These are phyloP conservation scores for Rutstroemia sp. DNA, from an alignment of 2,329 filamentous ascomycete genomes.

Conservation along the genomic window DNA sequence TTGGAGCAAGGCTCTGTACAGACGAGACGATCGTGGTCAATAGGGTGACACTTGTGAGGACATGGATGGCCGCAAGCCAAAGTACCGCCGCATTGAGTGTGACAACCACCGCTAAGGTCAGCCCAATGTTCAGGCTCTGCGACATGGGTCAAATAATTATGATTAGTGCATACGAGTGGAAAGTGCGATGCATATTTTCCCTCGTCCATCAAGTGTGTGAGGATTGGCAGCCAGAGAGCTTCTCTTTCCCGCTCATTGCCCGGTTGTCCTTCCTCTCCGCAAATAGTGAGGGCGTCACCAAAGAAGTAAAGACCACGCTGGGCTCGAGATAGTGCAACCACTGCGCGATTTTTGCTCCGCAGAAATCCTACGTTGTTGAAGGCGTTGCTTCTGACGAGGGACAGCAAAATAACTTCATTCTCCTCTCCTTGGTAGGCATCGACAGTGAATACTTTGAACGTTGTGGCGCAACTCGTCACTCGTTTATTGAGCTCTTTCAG, in stretches of 20 bases:
- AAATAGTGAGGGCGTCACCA: slow-evolving; percentile 56
- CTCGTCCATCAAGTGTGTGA: slow-evolving; percentile 35
- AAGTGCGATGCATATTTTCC: slow-evolving; percentile 34
- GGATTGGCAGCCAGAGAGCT: slow-evolving; percentile 28
- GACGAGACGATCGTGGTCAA: slow-evolving; percentile 19
- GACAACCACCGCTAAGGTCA: slow-evolving; percentile 45
- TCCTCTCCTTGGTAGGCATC: slow-evolving; percentile 91
- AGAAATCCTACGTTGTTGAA: slow-evolving; percentile 63
- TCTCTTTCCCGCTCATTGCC: slow-evolving; percentile 17
- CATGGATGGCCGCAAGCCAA: slow-evolving; percentile 28
- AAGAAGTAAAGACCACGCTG: slow-evolving; percentile 78
- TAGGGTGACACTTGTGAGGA: slow-evolving; percentile 24
- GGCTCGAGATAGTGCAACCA: slow-evolving; percentile 60
- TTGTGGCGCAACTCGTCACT: slow-evolving; percentile 30
- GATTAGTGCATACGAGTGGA: slow-evolving; percentile 56
- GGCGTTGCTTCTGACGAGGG: slow-evolving; percentile 65
- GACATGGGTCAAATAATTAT: slow-evolving; percentile 45
- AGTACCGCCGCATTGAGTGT: slow-evolving; percentile 35
- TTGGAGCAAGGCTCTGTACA: slow-evolving; percentile 22
- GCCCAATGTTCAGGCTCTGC: slow-evolving; percentile 46
- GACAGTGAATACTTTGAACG: slow-evolving; percentile 64
- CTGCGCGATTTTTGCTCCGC: slow-evolving; percentile 49
- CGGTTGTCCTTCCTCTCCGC: slow-evolving; percentile 11
- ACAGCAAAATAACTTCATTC: slow-evolving; percentile 75
- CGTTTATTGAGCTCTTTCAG: slow-evolving; percentile 36